Evolutionary conservation across 768 basidiomycete species (phyloP).

Genomic region (Russula sp.): DNA sequence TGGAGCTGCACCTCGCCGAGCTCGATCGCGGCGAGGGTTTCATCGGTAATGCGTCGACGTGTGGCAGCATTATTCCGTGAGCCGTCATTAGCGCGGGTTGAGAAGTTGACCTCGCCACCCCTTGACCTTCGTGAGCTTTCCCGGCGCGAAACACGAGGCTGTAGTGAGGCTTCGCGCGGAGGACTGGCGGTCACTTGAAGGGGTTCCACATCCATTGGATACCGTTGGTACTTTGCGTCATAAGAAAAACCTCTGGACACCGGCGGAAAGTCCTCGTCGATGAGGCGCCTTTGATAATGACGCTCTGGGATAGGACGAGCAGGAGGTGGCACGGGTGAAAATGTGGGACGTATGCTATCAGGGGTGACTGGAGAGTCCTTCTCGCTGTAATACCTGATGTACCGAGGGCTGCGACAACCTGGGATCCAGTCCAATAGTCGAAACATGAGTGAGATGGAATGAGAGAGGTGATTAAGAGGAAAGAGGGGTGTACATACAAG

Average conservation of each 20-base stretch:
- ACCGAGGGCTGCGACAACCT: slow-evolving; percentile 10
- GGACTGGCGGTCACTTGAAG: background rate
- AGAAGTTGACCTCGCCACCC: background rate
- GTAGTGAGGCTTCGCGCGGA: background rate
- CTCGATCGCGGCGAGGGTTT: slow-evolving; percentile 43
- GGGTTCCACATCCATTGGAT: slow-evolving; percentile 9
- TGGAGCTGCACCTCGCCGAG: slow-evolving; percentile 35
- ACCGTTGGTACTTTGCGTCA: background rate
- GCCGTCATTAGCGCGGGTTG: background rate
- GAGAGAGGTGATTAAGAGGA: background rate
- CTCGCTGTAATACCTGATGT: slow-evolving; percentile 6
- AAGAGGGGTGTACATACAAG: slow-evolving; percentile 10
- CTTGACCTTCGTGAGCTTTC: background rate
- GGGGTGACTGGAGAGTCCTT: background rate
- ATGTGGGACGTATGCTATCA: background rate
- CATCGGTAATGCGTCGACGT: slow-evolving; percentile 36
- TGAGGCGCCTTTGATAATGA: slow-evolving; percentile 10
- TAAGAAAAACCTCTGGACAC: background rate
- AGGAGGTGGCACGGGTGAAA: slow-evolving; percentile 5
- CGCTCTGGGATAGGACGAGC: slow-evolving; percentile 1
- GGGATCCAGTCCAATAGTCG: slow-evolving; percentile 11
- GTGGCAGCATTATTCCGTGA: background rate
- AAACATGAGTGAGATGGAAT: background rate
- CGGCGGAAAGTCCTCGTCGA: slow-evolving; percentile 10
- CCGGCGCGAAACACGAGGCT: slow-evolving; percentile 5